These are phyloP conservation scores for Ilyonectria robusta DNA, from an alignment of 2,329 filamentous ascomycete species.

Conservation along the genomic window DNA sequence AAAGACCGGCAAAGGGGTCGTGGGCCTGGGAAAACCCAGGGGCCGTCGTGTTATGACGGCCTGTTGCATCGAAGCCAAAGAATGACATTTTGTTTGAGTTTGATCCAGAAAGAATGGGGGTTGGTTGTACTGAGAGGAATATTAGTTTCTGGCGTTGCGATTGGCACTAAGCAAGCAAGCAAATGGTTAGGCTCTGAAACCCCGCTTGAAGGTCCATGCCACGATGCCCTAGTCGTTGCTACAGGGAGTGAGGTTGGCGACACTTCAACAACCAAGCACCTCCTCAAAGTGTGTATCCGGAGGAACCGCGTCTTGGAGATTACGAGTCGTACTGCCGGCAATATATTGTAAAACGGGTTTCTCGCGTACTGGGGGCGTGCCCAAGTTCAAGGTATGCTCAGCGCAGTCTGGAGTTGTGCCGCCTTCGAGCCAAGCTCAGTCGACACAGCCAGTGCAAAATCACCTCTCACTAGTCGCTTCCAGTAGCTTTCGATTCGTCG, in stretches of 20 bases:
- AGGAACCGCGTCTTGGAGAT: background rate
- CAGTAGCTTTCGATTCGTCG: background rate
- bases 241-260: constrained; percentile 8
- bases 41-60: constrained; percentile 75
- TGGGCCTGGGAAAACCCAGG: constrained; percentile 86
- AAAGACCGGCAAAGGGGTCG: constrained; percentile 90
- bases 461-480: too few relatives aligned
- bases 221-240: constrained; percentile 16
- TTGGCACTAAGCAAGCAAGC: constrained; percentile 16
- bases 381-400: background rate
- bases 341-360: background rate
- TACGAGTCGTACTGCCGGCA: background rate
- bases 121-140: constrained; percentile 42
- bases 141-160: constrained; percentile 36
- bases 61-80: constrained; percentile 85
- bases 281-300: background rate
- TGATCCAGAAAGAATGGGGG: constrained; percentile 37
- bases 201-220: constrained; percentile 21
- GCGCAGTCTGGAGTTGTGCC: constrained; percentile 1
- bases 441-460: background rate
- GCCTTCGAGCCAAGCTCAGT: background rate
- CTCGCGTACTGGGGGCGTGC: background rate
- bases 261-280: background rate
- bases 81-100: constrained; percentile 79
- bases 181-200: constrained; percentile 21